Base-by-base conservation (phyloP, 495 filamentous ascomycete species). In the Trichoderma asperelloides region DNA sequence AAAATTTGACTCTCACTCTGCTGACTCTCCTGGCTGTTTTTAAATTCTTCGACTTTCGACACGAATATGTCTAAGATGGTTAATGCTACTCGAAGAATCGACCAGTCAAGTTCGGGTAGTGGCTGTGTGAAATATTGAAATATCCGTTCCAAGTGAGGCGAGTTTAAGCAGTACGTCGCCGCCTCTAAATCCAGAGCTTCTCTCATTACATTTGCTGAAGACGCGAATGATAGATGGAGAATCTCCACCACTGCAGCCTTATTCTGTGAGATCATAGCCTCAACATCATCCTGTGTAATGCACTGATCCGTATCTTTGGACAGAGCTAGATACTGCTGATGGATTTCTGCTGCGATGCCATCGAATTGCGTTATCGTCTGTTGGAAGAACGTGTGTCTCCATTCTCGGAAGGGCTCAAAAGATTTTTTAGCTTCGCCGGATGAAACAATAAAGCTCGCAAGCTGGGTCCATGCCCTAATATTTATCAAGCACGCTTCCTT, bases 401-500 rank as follows among this genome's bases (percentile, higher is more conserved):
- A 96, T n/a, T 81, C 77, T 9, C 80, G 81, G 64, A 93, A 89
- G 3, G 83, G 81, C 65, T 81, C 80, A 39, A 89, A 82, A 16
- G 77, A 78, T 11, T 73, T 74, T 7, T 75, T 69, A 62, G 83
- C 79, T 68, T 88, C 84, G 25, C 83, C 73, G 0, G 80, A 85
- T 0, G 88, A 87, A 6, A 92, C 71, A 69, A 94, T 86, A 72
- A 92, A 97, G 11, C 85, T 82, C 9, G 89, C 85, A 41, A 98
- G 84, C 72, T 91, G 87, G 62, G 81, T 79, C 94, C 94, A 97
- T 16, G 92, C 85, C 40, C 88, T 85, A 16, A 98, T 77, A 63
- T 87, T 97, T 69, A 97, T 89, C 63, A 87, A 84, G 73, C 91
- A 96, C 3, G 91, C 93, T 79, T 94, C 90, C 67, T 85, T 86